These are phyloP conservation scores for Fusarium sp. DNA, from an alignment of 2,329 filamentous ascomycete species.

Conservation along the genomic window DNA sequence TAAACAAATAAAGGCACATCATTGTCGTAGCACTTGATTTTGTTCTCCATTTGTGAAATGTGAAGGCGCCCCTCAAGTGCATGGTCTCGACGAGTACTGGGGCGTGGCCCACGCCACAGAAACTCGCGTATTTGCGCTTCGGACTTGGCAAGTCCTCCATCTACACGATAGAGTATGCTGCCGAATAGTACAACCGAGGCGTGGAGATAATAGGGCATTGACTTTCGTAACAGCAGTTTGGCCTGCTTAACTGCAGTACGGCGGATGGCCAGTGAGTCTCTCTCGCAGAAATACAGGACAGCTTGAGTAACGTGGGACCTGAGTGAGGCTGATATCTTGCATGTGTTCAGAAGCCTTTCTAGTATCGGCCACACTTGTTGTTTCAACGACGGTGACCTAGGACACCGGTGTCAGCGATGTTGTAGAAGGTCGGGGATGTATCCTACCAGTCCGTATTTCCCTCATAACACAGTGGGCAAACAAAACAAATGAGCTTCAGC, in stretches of 20 bases:
- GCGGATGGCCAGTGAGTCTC: slow-evolving; percentile 40
- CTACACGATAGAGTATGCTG: slow-evolving; percentile 41
- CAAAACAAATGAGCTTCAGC: slow-evolving; percentile 40
- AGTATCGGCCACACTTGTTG: slow-evolving; percentile 39
- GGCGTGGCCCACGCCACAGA: slow-evolving; percentile 12
- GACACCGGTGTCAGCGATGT: neutral
- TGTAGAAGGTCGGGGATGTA: accelerated
- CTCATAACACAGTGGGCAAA: slow-evolving; percentile 42
- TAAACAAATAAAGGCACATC: slow-evolving; percentile 43
- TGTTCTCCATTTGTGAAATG: slow-evolving; percentile 48
- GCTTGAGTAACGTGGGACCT: slow-evolving; percentile 36
- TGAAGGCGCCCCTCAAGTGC: slow-evolving; percentile 44
- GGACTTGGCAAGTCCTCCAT: slow-evolving; percentile 39
- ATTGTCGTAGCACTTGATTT: slow-evolving; percentile 43
- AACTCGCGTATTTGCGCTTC: slow-evolving; percentile 40
- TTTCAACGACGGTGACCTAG: slow-evolving; percentile 38
- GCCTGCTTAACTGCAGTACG: slow-evolving; percentile 35
- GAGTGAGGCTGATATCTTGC: slow-evolving; percentile 21
- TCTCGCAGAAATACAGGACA: slow-evolving; percentile 42
- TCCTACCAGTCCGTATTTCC: slow-evolving; percentile 43
- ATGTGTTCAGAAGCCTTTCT: slow-evolving; percentile 7
- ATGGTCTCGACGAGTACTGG: slow-evolving; percentile 36
- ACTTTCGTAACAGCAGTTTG: slow-evolving; percentile 31
- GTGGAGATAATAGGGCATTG: slow-evolving; percentile 45
- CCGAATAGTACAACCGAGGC: slow-evolving; percentile 42